Percentiles rank a stretch among this genome's conserved stretches.
These are phyloP conservation scores for Fusarium nanum DNA, from an alignment of 2,329 filamentous ascomycete genomes.

Conservation along the genomic window DNA sequence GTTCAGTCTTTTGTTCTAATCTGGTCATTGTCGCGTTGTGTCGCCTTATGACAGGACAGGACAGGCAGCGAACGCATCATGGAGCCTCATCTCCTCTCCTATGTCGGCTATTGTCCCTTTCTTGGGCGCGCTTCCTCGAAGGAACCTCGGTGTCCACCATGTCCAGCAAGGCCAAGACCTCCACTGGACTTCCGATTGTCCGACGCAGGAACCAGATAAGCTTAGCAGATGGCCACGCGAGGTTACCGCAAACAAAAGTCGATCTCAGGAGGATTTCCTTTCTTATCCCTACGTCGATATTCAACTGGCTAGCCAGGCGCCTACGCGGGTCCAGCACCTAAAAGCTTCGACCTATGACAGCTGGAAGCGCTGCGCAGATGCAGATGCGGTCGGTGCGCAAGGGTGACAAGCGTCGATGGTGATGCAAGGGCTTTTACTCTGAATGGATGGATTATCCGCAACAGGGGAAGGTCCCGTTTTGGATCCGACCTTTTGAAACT, in stretches of 20 bases:
- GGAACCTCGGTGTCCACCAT: slow-evolving; percentile 11
- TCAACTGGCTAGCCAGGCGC: slow-evolving; percentile 39
- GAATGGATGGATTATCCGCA: slow-evolving; percentile 35
- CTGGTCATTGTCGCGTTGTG: slow-evolving; percentile 8
- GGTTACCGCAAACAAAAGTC: slow-evolving; percentile 6
- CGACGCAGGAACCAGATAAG: slow-evolving; percentile 30
- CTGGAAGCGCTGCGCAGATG: slow-evolving; percentile 18
- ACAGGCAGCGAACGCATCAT: neutral
- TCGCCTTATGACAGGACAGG: neutral
- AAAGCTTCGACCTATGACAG: slow-evolving; percentile 18
- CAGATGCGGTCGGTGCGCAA: slow-evolving; percentile 21
- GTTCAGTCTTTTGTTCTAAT: neutral
- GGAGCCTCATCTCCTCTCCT: slow-evolving; percentile 2
- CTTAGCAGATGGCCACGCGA: slow-evolving; percentile 14
- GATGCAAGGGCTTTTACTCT: slow-evolving; percentile 32
- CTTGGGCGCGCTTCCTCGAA: slow-evolving; percentile 12
- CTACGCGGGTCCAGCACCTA: slow-evolving; percentile 27
- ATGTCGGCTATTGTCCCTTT: slow-evolving; percentile 12
- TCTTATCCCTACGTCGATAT: slow-evolving; percentile 9
- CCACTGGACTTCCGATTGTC: neutral
- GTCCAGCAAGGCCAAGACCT: neutral
- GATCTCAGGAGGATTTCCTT: slow-evolving; percentile 14
- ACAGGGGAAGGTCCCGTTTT: slow-evolving; percentile 30
- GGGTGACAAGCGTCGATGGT: slow-evolving; percentile 33
- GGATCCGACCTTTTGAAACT: slow-evolving; percentile 37